A percentile compares a stretch with the other conserved stretches of the same genome.
These are phyloP conservation scores for Gossypium raimondii DNA, from an alignment of 345 rosid genomes.

Conservation along the genomic window DNA sequence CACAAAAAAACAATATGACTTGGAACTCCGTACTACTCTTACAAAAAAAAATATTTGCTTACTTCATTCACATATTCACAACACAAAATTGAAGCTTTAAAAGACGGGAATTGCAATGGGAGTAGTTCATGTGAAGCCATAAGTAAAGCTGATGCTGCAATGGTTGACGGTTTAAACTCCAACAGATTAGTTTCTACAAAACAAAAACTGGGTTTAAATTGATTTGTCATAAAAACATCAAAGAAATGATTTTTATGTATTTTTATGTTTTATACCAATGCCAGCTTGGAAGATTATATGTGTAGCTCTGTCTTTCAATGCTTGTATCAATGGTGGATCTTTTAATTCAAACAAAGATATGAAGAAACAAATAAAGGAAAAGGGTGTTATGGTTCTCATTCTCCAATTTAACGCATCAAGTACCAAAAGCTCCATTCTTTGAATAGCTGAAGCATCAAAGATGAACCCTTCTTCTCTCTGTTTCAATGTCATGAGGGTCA, in stretches of 20 bases:
- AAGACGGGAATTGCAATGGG: conserved; percentile 44
- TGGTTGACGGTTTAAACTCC: conserved; percentile 56
- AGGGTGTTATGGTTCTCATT: conserved; percentile 70
- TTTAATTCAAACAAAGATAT: conserved; percentile 35
- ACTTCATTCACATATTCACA: conserved; percentile 42
- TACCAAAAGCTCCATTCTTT: conserved; percentile 53
- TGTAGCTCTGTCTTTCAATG: conserved; percentile 47
- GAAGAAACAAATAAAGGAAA: conserved; percentile 52
- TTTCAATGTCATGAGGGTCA: conserved; percentile 14
- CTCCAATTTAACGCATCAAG: conserved; percentile 61
- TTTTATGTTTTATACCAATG: conserved; percentile 28
- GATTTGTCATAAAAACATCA: neutral
- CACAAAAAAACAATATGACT: too few species aligned
- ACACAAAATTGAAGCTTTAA: conserved; percentile 31
- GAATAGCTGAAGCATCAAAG: conserved; percentile 38
- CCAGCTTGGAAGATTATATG: conserved; percentile 48
- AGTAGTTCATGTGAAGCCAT: conserved; percentile 46
- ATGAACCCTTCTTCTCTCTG: conserved; percentile 31
- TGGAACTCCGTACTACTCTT: too few species aligned
- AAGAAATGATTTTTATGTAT: neutral
- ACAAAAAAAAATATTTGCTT: neutral
- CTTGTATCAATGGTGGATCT: conserved; percentile 35
- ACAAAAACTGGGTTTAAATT: conserved; percentile 9
- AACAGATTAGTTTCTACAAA: conserved; percentile 44
- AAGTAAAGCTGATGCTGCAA: conserved; percentile 62